Percentiles rank a stretch among this genome's conserved stretches.
phyloP scores from a whole-genome alignment of 352 stramenopile species.

The Phytophthora ohioensis region DNA sequence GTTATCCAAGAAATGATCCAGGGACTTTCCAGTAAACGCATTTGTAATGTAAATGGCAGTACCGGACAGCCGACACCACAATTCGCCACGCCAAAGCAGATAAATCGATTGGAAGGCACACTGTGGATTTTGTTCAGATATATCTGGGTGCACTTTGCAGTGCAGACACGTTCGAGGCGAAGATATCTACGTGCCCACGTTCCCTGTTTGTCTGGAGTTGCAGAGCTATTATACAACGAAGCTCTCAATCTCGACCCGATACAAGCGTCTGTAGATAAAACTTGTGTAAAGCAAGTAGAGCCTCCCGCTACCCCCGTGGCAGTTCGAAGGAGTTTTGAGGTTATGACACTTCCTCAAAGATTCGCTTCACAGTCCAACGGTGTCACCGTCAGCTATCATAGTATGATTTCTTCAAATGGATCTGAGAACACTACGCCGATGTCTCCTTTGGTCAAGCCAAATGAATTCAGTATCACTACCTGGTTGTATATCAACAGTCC shows the following conservation, averaged over 20 bases:
- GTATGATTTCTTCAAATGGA: too few species aligned
- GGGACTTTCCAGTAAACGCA: constrained; percentile 14
- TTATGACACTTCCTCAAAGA: too few species aligned
- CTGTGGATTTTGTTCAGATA: constrained; percentile 52
- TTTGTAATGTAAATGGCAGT: not conserved
- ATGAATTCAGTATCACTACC: too few species aligned
- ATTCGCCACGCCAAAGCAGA: constrained; percentile 21
- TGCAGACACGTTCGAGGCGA: constrained; percentile 8
- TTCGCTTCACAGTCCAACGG: too few species aligned
- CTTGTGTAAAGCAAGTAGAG: not conserved
- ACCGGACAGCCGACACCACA: constrained; percentile 1
- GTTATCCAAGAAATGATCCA: constrained; percentile 49
- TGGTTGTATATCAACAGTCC: constrained; percentile 53
- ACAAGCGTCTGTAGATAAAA: not conserved
- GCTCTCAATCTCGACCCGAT: constrained; percentile 27
- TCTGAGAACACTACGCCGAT: too few species aligned
- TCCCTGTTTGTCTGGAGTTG: constrained; percentile 31
- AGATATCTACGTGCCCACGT: constrained; percentile 28
- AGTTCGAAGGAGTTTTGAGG: too few species aligned
- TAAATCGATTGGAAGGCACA: constrained; percentile 31
- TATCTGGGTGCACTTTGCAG: constrained; percentile 53
- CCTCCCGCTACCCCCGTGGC: not conserved
- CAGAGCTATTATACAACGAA: constrained; percentile 40
- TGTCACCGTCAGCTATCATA: too few species aligned
- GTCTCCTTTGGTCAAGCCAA: too few species aligned